Evolutionary conservation across 2,329 filamentous ascomycete species (phyloP), one percentile per base, ranked within the genome.

Genomic region (Xylaria sp.): DNA sequence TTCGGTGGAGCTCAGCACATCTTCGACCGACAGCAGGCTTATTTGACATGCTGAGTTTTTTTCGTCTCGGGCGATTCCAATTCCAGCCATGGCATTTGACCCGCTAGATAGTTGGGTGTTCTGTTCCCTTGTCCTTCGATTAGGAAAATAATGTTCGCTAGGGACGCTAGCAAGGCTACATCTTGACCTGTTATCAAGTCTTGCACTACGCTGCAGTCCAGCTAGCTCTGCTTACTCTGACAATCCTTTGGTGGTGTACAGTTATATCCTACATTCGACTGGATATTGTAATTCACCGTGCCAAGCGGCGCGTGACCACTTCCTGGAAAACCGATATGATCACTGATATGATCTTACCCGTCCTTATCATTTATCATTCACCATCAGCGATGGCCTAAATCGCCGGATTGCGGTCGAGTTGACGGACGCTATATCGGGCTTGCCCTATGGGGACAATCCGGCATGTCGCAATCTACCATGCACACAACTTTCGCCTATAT

Each of bases 391-490:
- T 68, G 41, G 51, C 36, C 55, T 56, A 46, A 41, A 49, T 48
- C 33, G 59, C 57, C 39, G 64, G 52, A 25, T 55, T 28, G 54
- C 46, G 56, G 49, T 62, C 33, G n/a, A 62, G 28, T 57, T 36
- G 13, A 59, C 56, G 49, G 62, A 57, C 60, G 39, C 67, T 71
- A 58, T 64, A 52, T 71, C 75, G 74, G 75, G 71, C 67, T 75
- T 76, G 48, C 67, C 70, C 64, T 67, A 73, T 76, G 75, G 74
- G 72, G 75, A 75, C 62, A 60, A 69, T 73, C 74, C 75, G 74
- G 73, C 56, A 65, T 73, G 70, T 66, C 18, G 51, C 52, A 58
- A 41, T 62, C 23, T 28, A 55, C n/a, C 55, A 39, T 43, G 2
- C 56, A 52, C 58, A 28, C 54, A 58, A 48, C 41, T 10, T 15